Conservation (phyloP, 129 eudicot genomes). For the Centaurea solstitialis region DNA sequence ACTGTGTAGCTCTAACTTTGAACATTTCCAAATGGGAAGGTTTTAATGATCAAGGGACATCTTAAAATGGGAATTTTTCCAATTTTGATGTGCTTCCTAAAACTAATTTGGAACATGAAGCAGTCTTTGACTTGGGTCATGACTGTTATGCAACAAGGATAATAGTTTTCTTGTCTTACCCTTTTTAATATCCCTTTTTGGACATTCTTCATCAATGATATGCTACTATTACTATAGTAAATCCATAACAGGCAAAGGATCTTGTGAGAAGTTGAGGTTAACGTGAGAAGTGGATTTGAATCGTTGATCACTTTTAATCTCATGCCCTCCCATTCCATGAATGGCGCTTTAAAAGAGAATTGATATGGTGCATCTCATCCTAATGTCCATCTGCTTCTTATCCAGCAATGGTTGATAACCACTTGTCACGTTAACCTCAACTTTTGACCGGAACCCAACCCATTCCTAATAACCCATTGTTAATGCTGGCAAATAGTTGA, state of each 20-base stretch:
- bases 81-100: not conserved
- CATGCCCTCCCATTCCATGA: too few relatives aligned
- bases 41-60: not conserved
- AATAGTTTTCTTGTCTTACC: not conserved
- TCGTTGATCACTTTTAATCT: too few relatives aligned
- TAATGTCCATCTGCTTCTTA: too few relatives aligned
- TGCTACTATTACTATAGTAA: not conserved
- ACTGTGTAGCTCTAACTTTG: not conserved
- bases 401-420: too few relatives aligned
- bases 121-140: not conserved
- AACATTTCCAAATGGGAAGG: not conserved
- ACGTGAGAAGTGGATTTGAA: too few relatives aligned
- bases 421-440: too few relatives aligned
- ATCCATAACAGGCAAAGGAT: not conserved
- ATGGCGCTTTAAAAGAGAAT: too few relatives aligned
- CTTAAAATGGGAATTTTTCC: not conserved
- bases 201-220: not conserved
- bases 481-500: not conserved
- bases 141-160: not conserved
- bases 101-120: not conserved
- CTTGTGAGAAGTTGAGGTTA: too few relatives aligned
- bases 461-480: not conserved
- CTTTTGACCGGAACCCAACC: too few relatives aligned
- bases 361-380: too few relatives aligned
- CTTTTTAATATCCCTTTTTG: too few relatives aligned